Percentiles rank a stretch among this genome's conserved stretches.
Evolutionary conservation across 75 land plant genomes (phyloP).

Genomic region (Cunninghamia lanceolata): DNA sequence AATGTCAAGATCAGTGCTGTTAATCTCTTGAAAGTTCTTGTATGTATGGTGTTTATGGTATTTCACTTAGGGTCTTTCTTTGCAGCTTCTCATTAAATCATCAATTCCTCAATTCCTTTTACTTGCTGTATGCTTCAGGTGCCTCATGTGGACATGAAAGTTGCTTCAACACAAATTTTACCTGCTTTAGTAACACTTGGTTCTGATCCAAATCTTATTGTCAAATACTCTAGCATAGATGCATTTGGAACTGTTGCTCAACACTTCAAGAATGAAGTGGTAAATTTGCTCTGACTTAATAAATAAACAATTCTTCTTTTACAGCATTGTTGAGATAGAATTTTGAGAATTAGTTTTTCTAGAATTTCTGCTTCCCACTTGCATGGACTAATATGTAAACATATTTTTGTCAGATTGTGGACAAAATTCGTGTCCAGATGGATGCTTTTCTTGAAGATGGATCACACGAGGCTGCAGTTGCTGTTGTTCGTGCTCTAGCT

Average conservation of each 20-base stretch:
- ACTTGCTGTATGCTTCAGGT: constrained; percentile 42
- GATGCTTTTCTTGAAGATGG: constrained; percentile 98
- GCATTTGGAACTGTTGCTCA: constrained; percentile 98
- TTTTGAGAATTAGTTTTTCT: not conserved
- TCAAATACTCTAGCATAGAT: constrained; percentile 90
- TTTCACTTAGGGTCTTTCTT: not conserved
- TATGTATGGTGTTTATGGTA: constrained; percentile 28
- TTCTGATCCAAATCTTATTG: constrained; percentile 90
- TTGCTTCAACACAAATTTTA: constrained; percentile 78
- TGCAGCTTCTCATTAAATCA: not conserved
- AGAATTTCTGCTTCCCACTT: not conserved
- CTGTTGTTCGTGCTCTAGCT: constrained; percentile 81
- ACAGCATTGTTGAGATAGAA: not conserved
- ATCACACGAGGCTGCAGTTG: constrained; percentile 86
- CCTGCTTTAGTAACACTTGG: constrained; percentile 96
- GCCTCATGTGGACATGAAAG: constrained; percentile 70
- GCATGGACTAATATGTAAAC: constrained; percentile 2
- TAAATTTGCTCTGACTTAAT: constrained; percentile 14
- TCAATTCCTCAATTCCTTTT: not conserved
- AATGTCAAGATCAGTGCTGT: constrained; percentile 78
- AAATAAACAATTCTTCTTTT: constrained; percentile 2
- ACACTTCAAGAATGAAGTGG: constrained; percentile 94
- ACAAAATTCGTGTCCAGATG: constrained; percentile 94
- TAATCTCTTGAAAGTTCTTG: constrained; percentile 78
- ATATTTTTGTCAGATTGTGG: constrained; percentile 65